Evolutionary conservation across 2,329 filamentous ascomycete genomes (phyloP), one percentile per base, ranked within the genome.

Genomic region (Cercospora sp.): DNA sequence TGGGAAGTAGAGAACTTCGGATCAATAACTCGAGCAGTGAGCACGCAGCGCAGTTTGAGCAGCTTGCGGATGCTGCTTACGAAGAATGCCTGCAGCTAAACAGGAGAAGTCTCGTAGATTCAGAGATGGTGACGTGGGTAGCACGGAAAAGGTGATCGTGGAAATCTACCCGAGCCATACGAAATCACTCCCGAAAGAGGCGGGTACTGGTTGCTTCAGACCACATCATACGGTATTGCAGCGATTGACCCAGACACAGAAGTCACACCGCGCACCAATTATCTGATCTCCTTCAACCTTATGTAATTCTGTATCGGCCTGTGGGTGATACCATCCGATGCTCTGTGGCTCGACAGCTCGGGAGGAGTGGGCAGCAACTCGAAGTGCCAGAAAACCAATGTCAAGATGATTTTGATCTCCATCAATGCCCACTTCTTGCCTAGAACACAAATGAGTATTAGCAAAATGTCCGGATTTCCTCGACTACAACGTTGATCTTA

Each of bases 261-360:
- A n/a, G 20, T 26, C 28, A 28, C 28, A 28, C 28, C 5, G 28
- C 28, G 28, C 28, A 6, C 28, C 28, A 5, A 6, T 28, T 13
- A 55, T 13, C 48, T 30, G 23, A 55, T 55, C 12, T 30, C 59
- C 36, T 69, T 61, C 18, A 69, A 18, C n/a, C 65, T 62, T 31
- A 78, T 42, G 66, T 76, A 79, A 30, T 71, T 75, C 60, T 75
- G 69, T 60, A 73, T 55, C 23, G 77, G 76, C 6, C 63, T 57
- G 67, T 75, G 75, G 13, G 76, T 78, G 3, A 79, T 51, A n/a
- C 68, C 69, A 63, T 78, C 78, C 9, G 69, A 57, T 2, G 71
- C 71, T 3, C 61, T 63, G 48, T 74, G 76, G 5, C 70, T 68
- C 7, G 68, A 65, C 3, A 78, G 68, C n/a, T 66, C 65, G n/a